Percentiles rank a stretch among this genome's conserved stretches.
Evolutionary conservation across 257 asterid species (phyloP).

Genomic region (Linaria vulgaris): DNA sequence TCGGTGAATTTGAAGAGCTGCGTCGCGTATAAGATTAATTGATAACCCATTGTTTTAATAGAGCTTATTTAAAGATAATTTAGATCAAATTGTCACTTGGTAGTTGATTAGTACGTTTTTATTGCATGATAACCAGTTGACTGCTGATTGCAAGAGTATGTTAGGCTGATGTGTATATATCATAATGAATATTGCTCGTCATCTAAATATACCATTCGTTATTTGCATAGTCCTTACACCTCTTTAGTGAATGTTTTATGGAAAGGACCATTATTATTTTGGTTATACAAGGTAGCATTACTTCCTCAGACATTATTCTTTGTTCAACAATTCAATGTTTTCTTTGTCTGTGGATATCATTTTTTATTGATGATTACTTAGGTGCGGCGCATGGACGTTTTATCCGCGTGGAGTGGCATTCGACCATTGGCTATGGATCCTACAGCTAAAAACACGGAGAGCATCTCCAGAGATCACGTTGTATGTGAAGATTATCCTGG

Average conservation of each 20-base stretch:
- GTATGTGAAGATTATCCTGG: constrained; percentile 90
- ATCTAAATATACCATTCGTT: not conserved
- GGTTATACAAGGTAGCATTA: constrained; percentile 17
- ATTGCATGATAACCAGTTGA: not conserved
- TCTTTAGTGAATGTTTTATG: not conserved
- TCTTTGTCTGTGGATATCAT: constrained; percentile 25
- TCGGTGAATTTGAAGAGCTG: constrained; percentile 12
- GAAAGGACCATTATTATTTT: not conserved
- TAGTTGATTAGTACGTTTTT: constrained; percentile 8
- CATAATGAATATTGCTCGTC: not conserved
- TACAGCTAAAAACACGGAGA: constrained; percentile 79
- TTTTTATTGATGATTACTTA: constrained; percentile 29
- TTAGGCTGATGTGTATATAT: not conserved
- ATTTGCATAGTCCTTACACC: not conserved
- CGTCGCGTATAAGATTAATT: not conserved
- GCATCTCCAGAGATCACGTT: constrained; percentile 92
- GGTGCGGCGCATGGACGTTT: constrained; percentile 90
- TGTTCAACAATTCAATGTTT: not conserved
- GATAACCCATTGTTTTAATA: not conserved
- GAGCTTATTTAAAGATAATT: not conserved
- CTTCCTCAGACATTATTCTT: constrained; percentile 12
- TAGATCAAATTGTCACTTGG: not conserved
- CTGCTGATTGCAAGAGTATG: not conserved
- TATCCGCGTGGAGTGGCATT: constrained; percentile 99
- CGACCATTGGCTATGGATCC: constrained; percentile 97